Evolutionary conservation across 2,329 filamentous ascomycete genomes (phyloP).

Genomic region (Apiospora malaysiana): DNA sequence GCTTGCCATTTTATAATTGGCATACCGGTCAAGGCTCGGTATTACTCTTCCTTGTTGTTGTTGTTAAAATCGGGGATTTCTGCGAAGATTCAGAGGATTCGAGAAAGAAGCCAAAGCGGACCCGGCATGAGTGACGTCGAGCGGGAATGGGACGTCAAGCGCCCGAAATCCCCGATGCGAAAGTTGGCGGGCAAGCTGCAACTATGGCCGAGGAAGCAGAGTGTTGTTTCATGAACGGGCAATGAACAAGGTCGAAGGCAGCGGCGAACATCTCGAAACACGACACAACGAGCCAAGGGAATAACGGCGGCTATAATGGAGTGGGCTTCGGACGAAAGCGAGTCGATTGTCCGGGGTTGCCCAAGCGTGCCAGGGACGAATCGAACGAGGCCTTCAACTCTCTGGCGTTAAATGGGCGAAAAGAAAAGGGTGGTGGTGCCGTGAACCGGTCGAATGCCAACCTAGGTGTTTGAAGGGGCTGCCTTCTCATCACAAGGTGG

Average conservation of each 20-base stretch:
- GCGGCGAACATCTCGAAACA: slow-evolving; percentile 12
- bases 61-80: background rate
- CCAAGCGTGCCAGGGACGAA: background rate
- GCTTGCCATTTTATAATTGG: background rate
- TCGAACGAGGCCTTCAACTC: background rate
- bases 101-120: background rate
- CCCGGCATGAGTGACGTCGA: background rate
- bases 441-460: slow-evolving; percentile 5
- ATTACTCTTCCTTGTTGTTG: background rate
- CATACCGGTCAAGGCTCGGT: background rate
- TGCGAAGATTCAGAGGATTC: background rate
- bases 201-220: background rate
- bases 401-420: background rate
- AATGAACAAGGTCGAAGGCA: background rate
- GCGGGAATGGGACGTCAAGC: background rate
- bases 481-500: slow-evolving; percentile 15
- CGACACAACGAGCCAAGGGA: background rate
- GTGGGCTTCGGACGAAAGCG: slow-evolving; percentile 9
- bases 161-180: background rate
- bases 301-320: slow-evolving; percentile 9
- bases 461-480: slow-evolving; percentile 17
- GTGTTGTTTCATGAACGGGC: slow-evolving; percentile 1
- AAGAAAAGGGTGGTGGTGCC: slow-evolving; percentile 12
- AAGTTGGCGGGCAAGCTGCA: background rate
- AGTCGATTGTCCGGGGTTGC: slow-evolving; percentile 4